These are phyloP conservation scores for Grosmannia serpens DNA, from an alignment of 2,329 filamentous ascomycete genomes.

Conservation along the genomic window DNA sequence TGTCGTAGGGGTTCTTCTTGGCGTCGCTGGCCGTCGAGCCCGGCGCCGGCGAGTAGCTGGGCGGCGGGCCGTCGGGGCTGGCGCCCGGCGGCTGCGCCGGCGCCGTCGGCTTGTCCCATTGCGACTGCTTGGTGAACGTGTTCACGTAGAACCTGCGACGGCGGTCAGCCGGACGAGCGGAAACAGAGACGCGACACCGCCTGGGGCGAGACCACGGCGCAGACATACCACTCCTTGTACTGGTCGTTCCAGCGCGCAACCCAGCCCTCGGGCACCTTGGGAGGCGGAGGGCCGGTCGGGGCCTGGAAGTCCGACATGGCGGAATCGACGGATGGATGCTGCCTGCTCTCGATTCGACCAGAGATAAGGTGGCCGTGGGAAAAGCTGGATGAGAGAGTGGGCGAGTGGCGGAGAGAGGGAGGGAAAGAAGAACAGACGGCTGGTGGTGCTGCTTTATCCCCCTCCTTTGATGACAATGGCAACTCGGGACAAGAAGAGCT, in stretches of 20 bases:
- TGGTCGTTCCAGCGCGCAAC: conserved; percentile 75
- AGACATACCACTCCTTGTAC: conserved; percentile 61
- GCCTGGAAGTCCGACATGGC: conserved; percentile 41
- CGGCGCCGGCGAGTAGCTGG: conserved; percentile 47
- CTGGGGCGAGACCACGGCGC: neutral
- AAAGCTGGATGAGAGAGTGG: neutral
- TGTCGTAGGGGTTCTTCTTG: conserved; percentile 62
- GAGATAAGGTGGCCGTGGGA: neutral
- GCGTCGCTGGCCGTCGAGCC: conserved; percentile 35
- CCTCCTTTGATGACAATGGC: neutral
- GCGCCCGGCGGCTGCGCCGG: conserved; percentile 39
- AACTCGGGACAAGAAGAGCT: neutral
- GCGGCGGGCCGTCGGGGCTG: conserved; percentile 49
- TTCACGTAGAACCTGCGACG: conserved; percentile 75
- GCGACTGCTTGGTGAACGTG: conserved; percentile 73
- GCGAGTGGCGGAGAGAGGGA: neutral
- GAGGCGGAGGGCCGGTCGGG: conserved; percentile 43
- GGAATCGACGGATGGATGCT: neutral
- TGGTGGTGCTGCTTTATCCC: neutral
- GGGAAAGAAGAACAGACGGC: neutral
- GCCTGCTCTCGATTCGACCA: neutral
- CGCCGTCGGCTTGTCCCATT: conserved; percentile 75
- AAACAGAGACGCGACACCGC: neutral
- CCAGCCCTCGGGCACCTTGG: conserved; percentile 66
- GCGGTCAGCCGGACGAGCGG: neutral